Conservation (phyloP, 2,329 filamentous ascomycete genomes). For the Myriosclerotinia curreyana region DNA sequence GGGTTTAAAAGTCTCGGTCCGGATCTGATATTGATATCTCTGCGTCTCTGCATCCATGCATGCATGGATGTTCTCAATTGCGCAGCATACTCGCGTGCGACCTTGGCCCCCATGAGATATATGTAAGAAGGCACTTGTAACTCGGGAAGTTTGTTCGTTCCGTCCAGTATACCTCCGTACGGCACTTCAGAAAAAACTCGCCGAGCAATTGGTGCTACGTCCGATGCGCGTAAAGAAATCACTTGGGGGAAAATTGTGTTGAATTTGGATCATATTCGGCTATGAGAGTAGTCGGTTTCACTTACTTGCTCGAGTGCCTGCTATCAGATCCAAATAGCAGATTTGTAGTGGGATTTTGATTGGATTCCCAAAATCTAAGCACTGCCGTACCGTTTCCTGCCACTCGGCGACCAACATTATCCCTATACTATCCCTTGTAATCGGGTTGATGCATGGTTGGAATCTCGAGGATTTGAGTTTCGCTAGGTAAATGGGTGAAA, state of each 20-base stretch:
- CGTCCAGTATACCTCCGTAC: slow-evolving; percentile 18
- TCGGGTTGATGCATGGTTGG: slow-evolving; percentile 15
- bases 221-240: neutral
- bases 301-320: neutral
- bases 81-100: slow-evolving; percentile 12
- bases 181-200: slow-evolving; percentile 15
- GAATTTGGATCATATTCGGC: neutral
- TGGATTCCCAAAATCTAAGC: slow-evolving; percentile 1
- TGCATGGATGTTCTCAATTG: slow-evolving; percentile 12
- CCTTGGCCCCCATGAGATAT: neutral
- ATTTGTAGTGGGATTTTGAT: slow-evolving; percentile 2
- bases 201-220: slow-evolving; percentile 11
- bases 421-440: slow-evolving; percentile 12
- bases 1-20: slow-evolving; percentile 12
- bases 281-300: neutral
- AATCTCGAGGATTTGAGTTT: slow-evolving; percentile 10
- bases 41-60: slow-evolving; percentile 14
- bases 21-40: slow-evolving; percentile 20
- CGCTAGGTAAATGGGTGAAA: slow-evolving; percentile 18
- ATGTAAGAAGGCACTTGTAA: slow-evolving; percentile 13
- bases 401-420: slow-evolving; percentile 19
- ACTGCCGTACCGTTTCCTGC: slow-evolving; percentile 17
- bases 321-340: slow-evolving; percentile 14
- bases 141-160: slow-evolving; percentile 18
- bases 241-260: neutral